phyloP scores from a whole-genome alignment of 2,329 filamentous ascomycete genomes.

The Exophiala phaeomuriformis region DNA sequence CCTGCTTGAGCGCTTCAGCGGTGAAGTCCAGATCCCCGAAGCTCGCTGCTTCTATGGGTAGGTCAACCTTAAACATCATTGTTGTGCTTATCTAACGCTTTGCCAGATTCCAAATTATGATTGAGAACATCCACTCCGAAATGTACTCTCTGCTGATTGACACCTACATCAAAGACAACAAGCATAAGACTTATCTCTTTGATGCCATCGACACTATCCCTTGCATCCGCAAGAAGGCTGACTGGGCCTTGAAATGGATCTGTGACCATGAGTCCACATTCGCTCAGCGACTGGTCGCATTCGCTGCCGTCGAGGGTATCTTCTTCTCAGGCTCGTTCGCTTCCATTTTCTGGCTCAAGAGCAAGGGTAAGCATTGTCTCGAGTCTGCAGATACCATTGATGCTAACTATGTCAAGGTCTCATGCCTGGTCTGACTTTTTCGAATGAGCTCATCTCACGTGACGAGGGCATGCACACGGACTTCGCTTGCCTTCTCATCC shows the following conservation, averaged over 20 bases:
- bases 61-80: background rate
- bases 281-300: conserved; percentile 89
- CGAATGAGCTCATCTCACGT: conserved; percentile 98
- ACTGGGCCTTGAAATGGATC: conserved; percentile 96
- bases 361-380: conserved; percentile 58
- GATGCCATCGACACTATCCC: conserved; percentile 99
- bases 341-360: conserved; percentile 99
- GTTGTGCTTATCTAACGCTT: background rate
- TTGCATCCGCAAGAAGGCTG: conserved; percentile 96
- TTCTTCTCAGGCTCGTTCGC: conserved; percentile 99
- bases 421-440: conserved; percentile 97
- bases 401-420: conserved; percentile 45
- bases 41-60: conserved; percentile 91
- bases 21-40: conserved; percentile 93
- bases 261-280: conserved; percentile 88
- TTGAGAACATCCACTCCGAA: conserved; percentile 90
- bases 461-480: conserved; percentile 99
- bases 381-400: background rate
- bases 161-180: conserved; percentile 97
- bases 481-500: conserved; percentile 95
- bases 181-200: conserved; percentile 89
- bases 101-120: conserved; percentile 89
- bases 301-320: conserved; percentile 96
- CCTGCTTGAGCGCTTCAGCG: conserved; percentile 93
- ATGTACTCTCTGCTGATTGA: conserved; percentile 99